Evolutionary conservation across 2,329 filamentous ascomycete genomes (phyloP), one percentile per base, ranked within the genome.

Genomic region (Beauveria caledonica): DNA sequence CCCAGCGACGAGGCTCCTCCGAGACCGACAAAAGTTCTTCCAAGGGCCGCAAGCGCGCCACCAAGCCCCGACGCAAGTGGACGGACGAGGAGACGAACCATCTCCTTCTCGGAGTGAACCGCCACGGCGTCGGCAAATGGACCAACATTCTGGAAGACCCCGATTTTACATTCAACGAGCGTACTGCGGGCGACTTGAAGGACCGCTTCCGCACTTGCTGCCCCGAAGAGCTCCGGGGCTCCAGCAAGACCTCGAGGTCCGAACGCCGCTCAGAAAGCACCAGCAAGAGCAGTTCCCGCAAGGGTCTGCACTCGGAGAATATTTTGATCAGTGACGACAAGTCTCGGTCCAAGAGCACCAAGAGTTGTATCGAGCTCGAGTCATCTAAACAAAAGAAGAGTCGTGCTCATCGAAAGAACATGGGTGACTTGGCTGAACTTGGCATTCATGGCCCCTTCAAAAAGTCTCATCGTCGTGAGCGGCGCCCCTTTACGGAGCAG

Each of bases 131-230:
- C 9, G 85, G 85, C 42, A 84, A 82, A 65, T 87, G 85, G 85
- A 86, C 82, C 9, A 81, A 77, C 60, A 87, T 87, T 36, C 72
- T 87, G 25, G 82, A 85, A 54, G 85, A 87, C 62, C 71, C 78
- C 0, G 79, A 79, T 46, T 87, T 85, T 67, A 76, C 70, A 11
- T 87, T 87, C 72, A 84, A 86, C 65, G 78, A 77, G 17, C 79
- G 85, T 62, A 82, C 80, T 1, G 82, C 84, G 4, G 83, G 83
- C 9, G 85, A 87, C 66, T 69, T 87, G 55, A 87, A 87, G 68
- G 85, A 87, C 68, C 77, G 85, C 13, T 87, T 87, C 67, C 78
- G 85, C 54, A 87, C 85, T 3, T 87, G 84, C 67, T 87, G 84
- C 63, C 85, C 85, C 0, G 78, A 79, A 39, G 85, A 87, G 68